Percentiles rank a stretch among this genome's conserved stretches.
These are phyloP conservation scores for Schwanniomyces sp. DNA, from an alignment of 805 yeast species.

Conservation along the genomic window DNA sequence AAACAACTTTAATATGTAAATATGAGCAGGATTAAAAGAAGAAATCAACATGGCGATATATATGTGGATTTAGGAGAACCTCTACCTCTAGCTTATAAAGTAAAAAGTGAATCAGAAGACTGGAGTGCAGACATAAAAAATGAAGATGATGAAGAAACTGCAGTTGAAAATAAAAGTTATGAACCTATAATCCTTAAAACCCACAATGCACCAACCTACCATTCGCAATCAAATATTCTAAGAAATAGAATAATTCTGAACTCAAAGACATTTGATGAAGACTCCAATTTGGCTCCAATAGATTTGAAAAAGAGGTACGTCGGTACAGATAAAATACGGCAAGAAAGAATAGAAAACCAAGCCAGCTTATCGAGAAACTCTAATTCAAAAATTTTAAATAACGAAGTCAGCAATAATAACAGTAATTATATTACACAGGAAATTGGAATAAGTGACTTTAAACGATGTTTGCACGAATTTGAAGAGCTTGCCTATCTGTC, in stretches of 20 bases:
- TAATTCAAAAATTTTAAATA: too few relatives aligned
- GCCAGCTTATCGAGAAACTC: neutral
- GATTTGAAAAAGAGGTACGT: neutral
- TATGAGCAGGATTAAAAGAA: slow-evolving; percentile 7
- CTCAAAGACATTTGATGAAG: neutral
- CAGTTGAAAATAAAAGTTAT: slow-evolving; percentile 7
- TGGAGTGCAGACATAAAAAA: neutral
- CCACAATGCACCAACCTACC: neutral
- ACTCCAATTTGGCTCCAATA: neutral
- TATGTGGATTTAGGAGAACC: slow-evolving; percentile 30
- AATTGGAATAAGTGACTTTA: neutral
- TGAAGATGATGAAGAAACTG: slow-evolving; percentile 11
- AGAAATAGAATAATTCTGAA: neutral
- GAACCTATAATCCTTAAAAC: slow-evolving; percentile 6
- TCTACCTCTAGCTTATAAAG: slow-evolving; percentile 33
- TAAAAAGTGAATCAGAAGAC: slow-evolving; percentile 5
- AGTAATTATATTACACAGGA: neutral
- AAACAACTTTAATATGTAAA: slow-evolving; percentile 4
- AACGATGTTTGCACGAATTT: neutral
- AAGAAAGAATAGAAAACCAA: neutral
- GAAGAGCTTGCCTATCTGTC: neutral
- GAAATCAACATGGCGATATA: slow-evolving; percentile 5
- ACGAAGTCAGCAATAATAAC: neutral
- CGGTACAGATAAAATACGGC: neutral
- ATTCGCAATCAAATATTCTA: neutral